These are phyloP conservation scores for Clonostachys rhizophaga DNA, from an alignment of 2,329 filamentous ascomycete species.

Conservation along the genomic window DNA sequence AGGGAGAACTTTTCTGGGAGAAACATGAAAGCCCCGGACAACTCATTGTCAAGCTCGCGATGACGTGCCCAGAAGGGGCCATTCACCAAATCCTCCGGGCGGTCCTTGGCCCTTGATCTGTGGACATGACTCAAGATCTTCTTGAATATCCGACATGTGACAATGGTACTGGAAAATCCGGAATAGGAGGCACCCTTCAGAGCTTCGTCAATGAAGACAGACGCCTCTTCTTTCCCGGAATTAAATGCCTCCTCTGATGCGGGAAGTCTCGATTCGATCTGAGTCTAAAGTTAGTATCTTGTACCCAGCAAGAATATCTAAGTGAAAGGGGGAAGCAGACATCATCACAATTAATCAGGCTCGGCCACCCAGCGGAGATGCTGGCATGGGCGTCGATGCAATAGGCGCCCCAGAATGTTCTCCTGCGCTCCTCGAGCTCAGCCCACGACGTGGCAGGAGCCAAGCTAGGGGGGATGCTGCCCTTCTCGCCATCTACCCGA, in stretches of 20 bases:
- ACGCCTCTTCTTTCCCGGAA: constrained; percentile 56
- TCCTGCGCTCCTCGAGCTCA: constrained; percentile 69
- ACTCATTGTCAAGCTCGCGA: constrained; percentile 72
- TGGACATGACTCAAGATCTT: constrained; percentile 78
- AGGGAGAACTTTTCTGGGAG: constrained; percentile 72
- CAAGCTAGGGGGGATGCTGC: constrained; percentile 70
- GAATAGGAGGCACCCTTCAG: constrained; percentile 61
- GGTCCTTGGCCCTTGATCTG: constrained; percentile 63
- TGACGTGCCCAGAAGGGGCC: constrained; percentile 86
- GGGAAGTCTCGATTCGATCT: constrained; percentile 77
- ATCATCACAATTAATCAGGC: constrained; percentile 71
- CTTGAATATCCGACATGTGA: constrained; percentile 77
- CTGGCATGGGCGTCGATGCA: constrained; percentile 80
- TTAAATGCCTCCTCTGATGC: constrained; percentile 73
- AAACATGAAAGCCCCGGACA: constrained; percentile 74
- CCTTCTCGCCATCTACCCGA: constrained; percentile 60
- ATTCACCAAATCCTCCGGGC: constrained; percentile 66
- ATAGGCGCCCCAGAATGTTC: constrained; percentile 84
- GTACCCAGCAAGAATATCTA: neutral
- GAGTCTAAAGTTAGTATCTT: constrained; percentile 6
- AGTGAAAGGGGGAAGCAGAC: constrained; percentile 23
- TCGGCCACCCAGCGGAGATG: constrained; percentile 88
- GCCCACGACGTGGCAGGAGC: constrained; percentile 73
- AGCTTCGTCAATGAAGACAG: constrained; percentile 59
- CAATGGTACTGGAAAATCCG: constrained; percentile 65